These are phyloP conservation scores for Malassezia psittaci DNA, from an alignment of 1,284 basidiomycete species.

Conservation along the genomic window DNA sequence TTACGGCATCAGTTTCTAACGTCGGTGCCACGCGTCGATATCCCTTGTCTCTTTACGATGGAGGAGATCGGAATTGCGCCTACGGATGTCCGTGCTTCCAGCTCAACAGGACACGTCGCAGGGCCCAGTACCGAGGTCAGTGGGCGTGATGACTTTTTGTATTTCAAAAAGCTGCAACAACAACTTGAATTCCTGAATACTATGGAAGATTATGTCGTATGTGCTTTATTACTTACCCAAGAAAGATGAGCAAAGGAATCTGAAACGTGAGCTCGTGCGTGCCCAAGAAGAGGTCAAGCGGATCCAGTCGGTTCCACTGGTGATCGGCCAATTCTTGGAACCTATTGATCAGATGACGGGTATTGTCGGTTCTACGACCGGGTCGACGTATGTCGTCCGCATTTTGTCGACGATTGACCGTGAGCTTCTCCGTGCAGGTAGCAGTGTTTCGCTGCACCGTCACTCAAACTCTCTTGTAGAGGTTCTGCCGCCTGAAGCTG, in stretches of 20 bases:
- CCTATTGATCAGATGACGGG: slow-evolving; percentile 95
- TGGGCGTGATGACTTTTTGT: slow-evolving; percentile 22
- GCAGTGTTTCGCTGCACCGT: slow-evolving; percentile 90
- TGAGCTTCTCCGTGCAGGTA: slow-evolving; percentile 91
- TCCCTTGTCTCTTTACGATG: slow-evolving; percentile 21
- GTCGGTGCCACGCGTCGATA: not conserved
- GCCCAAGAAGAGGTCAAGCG: slow-evolving; percentile 99
- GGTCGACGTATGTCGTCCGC: slow-evolving; percentile 95
- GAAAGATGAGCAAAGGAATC: slow-evolving; percentile 95
- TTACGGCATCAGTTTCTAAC: too few relatives aligned
- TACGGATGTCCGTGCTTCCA: slow-evolving; percentile 2
- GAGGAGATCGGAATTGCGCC: slow-evolving; percentile 41
- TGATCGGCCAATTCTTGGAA: slow-evolving; percentile 98
- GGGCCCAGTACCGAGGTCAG: not conserved
- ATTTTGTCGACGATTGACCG: slow-evolving; percentile 95
- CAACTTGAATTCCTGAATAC: slow-evolving; percentile 47
- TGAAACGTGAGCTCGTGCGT: slow-evolving; percentile 92
- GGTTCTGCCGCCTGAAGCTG: slow-evolving; percentile 94
- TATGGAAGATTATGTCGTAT: slow-evolving; percentile 61
- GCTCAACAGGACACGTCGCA: not conserved
- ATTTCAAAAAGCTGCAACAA: slow-evolving; percentile 47
- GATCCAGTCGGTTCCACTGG: slow-evolving; percentile 97
- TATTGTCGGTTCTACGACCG: slow-evolving; percentile 95
- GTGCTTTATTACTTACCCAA: not conserved
- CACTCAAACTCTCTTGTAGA: slow-evolving; percentile 98